These are phyloP conservation scores for Theileria sp. DNA, from an alignment of 169 alveolate genomes.

Conservation along the genomic window DNA sequence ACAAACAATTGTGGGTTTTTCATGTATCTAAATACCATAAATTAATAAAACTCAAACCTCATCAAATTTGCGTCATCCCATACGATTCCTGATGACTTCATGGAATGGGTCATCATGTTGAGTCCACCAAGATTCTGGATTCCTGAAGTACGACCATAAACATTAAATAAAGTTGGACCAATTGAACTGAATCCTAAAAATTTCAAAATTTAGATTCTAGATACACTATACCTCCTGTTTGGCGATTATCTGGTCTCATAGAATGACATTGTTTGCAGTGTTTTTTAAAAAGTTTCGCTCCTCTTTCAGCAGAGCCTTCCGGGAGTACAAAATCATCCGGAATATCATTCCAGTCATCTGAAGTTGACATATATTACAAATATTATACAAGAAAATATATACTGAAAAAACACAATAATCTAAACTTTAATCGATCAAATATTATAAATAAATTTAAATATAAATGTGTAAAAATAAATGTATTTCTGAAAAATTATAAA, in stretches of 20 bases:
- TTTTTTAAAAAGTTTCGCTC: constrained; percentile 79
- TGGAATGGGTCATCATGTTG: constrained; percentile 68
- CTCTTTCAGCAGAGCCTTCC: constrained; percentile 73
- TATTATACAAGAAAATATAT: background rate
- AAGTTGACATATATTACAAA: constrained; percentile 33
- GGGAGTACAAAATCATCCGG: constrained; percentile 78
- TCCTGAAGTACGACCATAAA: constrained; percentile 80
- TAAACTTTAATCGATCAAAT: background rate
- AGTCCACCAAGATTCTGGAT: constrained; percentile 60
- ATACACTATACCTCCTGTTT: constrained; percentile 50
- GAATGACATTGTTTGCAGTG: constrained; percentile 85
- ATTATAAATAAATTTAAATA: background rate
- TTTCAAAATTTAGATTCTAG: background rate
- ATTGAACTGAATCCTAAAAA: constrained; percentile 74
- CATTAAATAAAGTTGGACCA: constrained; percentile 82
- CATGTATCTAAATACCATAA: constrained; percentile 63
- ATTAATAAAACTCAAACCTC: constrained; percentile 34
- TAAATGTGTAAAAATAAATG: background rate
- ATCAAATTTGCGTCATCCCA: constrained; percentile 81
- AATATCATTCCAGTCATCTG: constrained; percentile 53
- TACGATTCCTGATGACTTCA: constrained; percentile 74
- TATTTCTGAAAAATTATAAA: background rate
- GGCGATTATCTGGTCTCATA: constrained; percentile 80
- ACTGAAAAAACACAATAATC: background rate
- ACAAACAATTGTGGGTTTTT: constrained; percentile 75